Conservation (phyloP, 2,329 filamentous ascomycete species). For the Aspergillus felis region DNA sequence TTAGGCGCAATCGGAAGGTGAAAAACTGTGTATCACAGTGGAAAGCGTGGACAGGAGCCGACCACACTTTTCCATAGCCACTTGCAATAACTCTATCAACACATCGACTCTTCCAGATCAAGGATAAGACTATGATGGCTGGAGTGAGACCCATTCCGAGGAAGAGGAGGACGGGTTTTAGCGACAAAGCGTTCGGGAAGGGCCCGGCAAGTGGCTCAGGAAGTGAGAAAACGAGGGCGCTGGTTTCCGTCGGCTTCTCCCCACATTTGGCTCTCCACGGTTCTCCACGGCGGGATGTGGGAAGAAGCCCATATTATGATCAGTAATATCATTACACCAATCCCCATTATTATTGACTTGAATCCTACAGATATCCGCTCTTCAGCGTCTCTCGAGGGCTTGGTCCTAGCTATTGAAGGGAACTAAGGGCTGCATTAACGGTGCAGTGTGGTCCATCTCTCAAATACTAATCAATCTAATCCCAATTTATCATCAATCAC, state of each 20-base stretch:
- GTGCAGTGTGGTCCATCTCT: background rate
- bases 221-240: background rate
- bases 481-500: too few species aligned
- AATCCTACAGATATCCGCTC: background rate
- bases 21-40: background rate
- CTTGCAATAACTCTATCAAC: background rate
- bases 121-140: constrained; percentile 4
- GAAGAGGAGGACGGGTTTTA: constrained; percentile 10
- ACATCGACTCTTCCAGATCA: constrained; percentile 6
- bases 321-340: background rate
- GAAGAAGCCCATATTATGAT: background rate
- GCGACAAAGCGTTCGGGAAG: constrained; percentile 11
- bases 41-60: background rate
- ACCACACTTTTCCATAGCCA: constrained; percentile 5
- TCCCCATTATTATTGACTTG: background rate
- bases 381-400: background rate
- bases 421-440: background rate
- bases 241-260: constrained; percentile 1
- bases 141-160: constrained; percentile 15
- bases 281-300: background rate
- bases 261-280: constrained; percentile 1
- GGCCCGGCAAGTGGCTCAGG: constrained; percentile 16
- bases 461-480: background rate
- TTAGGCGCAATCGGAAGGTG: constrained; percentile 7
- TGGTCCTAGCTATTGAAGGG: background rate